A percentile compares a stretch with the other conserved stretches of the same genome.
These are phyloP conservation scores for Sechiopsis laciniata DNA, from an alignment of 306 rosid genomes.

Conservation along the genomic window DNA sequence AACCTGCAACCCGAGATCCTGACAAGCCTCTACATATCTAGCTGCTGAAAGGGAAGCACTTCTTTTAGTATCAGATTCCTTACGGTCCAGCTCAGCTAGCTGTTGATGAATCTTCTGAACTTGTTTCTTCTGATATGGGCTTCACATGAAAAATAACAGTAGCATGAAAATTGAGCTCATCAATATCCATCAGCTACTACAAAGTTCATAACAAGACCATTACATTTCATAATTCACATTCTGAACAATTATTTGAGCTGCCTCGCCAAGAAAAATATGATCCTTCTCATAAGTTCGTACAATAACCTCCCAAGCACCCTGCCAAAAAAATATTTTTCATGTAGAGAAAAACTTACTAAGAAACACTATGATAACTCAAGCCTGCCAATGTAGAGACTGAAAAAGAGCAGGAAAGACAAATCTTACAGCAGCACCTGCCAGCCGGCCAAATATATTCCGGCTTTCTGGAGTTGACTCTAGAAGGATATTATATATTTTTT, in stretches of 20 bases:
- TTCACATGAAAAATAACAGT: slow-evolving; percentile 29
- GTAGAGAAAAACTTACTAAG: not conserved
- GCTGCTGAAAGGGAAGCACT: slow-evolving; percentile 67
- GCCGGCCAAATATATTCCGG: slow-evolving; percentile 82
- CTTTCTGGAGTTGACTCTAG: slow-evolving; percentile 70
- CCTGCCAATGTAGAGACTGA: not conserved
- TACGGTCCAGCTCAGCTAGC: slow-evolving; percentile 79
- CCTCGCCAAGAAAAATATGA: slow-evolving; percentile 87
- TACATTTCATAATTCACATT: slow-evolving; percentile 94
- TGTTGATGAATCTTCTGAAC: slow-evolving; percentile 96
- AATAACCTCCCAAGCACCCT: slow-evolving; percentile 90
- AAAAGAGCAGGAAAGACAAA: slow-evolving; percentile 18
- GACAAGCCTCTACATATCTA: slow-evolving; percentile 88
- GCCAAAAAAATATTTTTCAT: slow-evolving; percentile 21
- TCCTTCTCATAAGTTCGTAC: slow-evolving; percentile 71
- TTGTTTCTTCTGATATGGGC: slow-evolving; percentile 88
- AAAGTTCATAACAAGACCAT: slow-evolving; percentile 26
- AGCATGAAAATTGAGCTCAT: slow-evolving; percentile 13
- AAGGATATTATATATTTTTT: slow-evolving; percentile 57
- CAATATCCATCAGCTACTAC: not conserved
- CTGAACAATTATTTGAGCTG: slow-evolving; percentile 75
- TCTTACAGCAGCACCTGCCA: slow-evolving; percentile 82
- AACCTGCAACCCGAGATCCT: slow-evolving; percentile 96
- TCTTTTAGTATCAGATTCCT: slow-evolving; percentile 87
- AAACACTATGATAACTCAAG: not conserved